Base-by-base conservation (phyloP, 148 eudicot genomes). In the Diospyros kaki region DNA sequence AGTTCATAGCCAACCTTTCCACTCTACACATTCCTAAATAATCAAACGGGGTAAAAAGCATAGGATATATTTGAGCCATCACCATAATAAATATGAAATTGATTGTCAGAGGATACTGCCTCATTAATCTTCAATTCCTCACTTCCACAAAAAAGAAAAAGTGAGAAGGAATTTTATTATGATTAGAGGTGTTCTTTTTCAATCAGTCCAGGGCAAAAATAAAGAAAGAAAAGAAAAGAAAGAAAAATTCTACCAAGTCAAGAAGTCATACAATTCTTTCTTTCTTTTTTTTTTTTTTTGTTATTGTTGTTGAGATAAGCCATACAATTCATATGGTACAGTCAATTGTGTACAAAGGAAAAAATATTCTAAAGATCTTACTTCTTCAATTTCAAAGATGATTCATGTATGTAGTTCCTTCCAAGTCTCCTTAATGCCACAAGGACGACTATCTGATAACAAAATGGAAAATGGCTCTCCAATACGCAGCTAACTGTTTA, bases 401-500 rank as follows among this genome's bases (percentile, higher is more conserved):
- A 56, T 58, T 40, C 11, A 66, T 4, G 2, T 72, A 38, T 43
- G 46, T 14, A 5, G 17, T 38, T 17, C 73, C 73, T 64, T 73
- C 76, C 64, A 54, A 5, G 28, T 4, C 66, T 68, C 55, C 60
- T 69, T 15, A 12, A 65, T n/a, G 58, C 71, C 59, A 58, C 1
- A 65, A 46, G 39, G 5, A 38, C 56, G 15, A 48, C 64, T 80
- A 89, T 80, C 88, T 75, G 51, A 74, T 45, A 68, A 91, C 79
- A 66, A 88, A 77, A 75, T 83, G 81, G 78, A 75, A 41, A n/a
- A 91, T 79, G 43, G 89, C 82, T 67, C 68, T 78, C 91, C 87
- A 87, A 69, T 89, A 93, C 79, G 91, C 97, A 81, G 63, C 80
- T 75, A 93, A 78, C 98, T 93, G 94, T 69, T 48, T 42, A 28